Evolutionary conservation across 805 yeast species (phyloP), one percentile per base, ranked within the genome.

Genomic region (Metschnikowia corniflorae): DNA sequence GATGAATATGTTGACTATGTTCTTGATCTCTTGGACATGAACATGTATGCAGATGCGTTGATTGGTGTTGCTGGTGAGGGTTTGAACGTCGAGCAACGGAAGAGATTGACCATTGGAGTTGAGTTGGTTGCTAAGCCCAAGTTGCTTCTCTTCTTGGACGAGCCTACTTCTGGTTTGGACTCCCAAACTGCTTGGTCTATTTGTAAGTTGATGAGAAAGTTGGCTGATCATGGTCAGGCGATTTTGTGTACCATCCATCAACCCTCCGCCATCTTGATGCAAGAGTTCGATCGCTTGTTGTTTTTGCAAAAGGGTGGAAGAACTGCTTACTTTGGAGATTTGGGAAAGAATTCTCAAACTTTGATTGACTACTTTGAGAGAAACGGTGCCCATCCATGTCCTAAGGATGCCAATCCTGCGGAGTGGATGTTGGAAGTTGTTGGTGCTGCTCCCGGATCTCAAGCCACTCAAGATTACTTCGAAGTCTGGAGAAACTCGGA

Each of bases 401-500:
- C 52, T 6, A 36, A 38, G 16, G 49, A 46, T 15, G 53, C 53
- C 8, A 49, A 49, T 32, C 53, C 53, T 4, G 53, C 55, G 5
- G 53, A 54, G 65, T 87, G 94, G 93, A 87, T 87, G 95, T 68
- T 87, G 61, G 83, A 83, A 44, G 84, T 80, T 45, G 82, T 82
- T 51, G 88, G 89, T 52, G 88, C 88, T 36, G 87, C 88, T 23
- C 88, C 88, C 6, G 88, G 87, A 35, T 76, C 86, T 23, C 81
- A 77, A 49, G 84, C 87, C 14, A 68, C 69, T 31, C 84, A 79
- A 60, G 85, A 83, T 58, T 83, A 80, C 52, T 70, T 77, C 53
- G 81, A 83, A 53, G 86, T 82, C 32, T 86, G 96, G 96, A 61
- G 73, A 57, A 70, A 72, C 31, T 85, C 95, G 24, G 60, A 60